Base-by-base conservation (phyloP, 768 basidiomycete species). In the Cystobasidium ongulense region DNA sequence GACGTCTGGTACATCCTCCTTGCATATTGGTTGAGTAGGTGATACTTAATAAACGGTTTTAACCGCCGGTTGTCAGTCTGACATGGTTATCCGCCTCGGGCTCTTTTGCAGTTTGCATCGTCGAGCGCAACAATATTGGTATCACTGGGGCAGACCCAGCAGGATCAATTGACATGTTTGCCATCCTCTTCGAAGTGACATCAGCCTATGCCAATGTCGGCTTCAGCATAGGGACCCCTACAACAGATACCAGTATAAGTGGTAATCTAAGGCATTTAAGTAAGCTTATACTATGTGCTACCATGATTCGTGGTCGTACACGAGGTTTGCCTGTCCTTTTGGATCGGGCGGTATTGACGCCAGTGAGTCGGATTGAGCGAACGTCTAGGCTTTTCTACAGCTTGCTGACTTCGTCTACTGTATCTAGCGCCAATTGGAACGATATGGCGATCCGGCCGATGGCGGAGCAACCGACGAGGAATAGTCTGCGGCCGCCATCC, bases 1-100 rank as follows among this genome's bases (percentile, higher is more conserved):
- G 93, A 96, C 81, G 92, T 97, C 86, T 96, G 94, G 94, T 96
- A 92, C 92, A 81, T 97, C 29, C 89, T 84, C 0, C 81, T 91
- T 17, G 91, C 90, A 0, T 81, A 96, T 17, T 92, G 93, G 82
- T 81, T 97, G 0, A 84, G 65, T 67, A 31, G 25, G 65, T 50
- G 13, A 25, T 13, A 61, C n/a, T n/a, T n/a, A n/a, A n/a, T n/a
- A n/a, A n/a, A 50, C 46, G 46, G 17, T 17, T 23, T 50, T 17
- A 50, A 17, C 46, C 23, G 17, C 17, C 17, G 46, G 46, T 50
- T 50, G 17, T 50, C n/a, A n/a, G 15, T 15, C 46, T 15, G 46
- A 15, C 46, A 50, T 50, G n/a, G n/a, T n/a, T 50, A 15, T 50
- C n/a, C 15, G n/a, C 46, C 46, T 15, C 15, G 46, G 46, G n/a